Evolutionary conservation across 2,329 filamentous ascomycete genomes (phyloP), one percentile per base, ranked within the genome.

Genomic region (Pezicula radicicola): DNA sequence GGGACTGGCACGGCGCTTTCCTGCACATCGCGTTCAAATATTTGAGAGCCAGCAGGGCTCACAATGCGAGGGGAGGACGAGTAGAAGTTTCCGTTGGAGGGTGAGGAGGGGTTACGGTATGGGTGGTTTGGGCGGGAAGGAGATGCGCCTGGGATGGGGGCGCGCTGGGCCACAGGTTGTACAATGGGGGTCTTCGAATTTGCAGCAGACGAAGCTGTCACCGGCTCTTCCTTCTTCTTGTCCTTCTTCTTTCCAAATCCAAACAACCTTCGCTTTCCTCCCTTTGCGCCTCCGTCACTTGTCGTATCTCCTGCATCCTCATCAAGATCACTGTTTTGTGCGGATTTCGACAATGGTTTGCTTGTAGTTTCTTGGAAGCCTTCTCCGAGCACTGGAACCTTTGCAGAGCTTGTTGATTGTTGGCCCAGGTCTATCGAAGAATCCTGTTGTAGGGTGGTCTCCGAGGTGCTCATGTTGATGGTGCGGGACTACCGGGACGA

Each of bases 11-110:
- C 64, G 28, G 81, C 75, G 63, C 83, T 83, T 64, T 97, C 92
- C 70, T 97, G 93, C 21, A 97, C 93, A 68, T 92, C 90, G 64
- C 93, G 88, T 75, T 97, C 93, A 67, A 97, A 97, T 63, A 97
- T 97, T 61, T 87, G 84, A 4, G 84, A 87, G 27, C 80, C 79
- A 10, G 91, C 89, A 13, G 92, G 90, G 18, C 91, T 96, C 49
- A 87, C 82, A 42, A 92, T 72, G 46, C 88, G 80, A 4, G 91
- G 87, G 8, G 91, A 93, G 9, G 82, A 80, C 12, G 87, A 85
- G 61, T 76, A 76, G 42, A 89, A 71, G 48, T 80, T 82, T 52
- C 84, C 81, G 53, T 74, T 77, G 3, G 89, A 88, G 3, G 88
- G 91, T 0, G 83, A 75, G 13, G 85, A 81, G 10, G 76, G 67